These are phyloP conservation scores for Nemania sp. DNA, from an alignment of 2,329 filamentous ascomycete species.

Conservation along the genomic window DNA sequence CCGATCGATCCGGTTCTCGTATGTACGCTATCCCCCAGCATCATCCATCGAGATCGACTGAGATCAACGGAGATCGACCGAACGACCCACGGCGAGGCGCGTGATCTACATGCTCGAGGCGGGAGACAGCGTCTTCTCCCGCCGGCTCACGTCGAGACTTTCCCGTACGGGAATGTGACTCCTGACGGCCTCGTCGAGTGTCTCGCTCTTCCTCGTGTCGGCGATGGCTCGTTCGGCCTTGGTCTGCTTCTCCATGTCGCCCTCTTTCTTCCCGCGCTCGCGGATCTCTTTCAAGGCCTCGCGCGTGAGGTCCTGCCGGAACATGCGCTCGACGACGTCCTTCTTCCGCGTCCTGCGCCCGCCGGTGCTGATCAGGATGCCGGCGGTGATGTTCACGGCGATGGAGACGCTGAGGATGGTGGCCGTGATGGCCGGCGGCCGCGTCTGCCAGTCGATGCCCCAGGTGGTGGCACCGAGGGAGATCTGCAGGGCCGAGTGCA, in stretches of 20 bases:
- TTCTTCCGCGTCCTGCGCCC: constrained; percentile 81
- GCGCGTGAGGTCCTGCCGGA: constrained; percentile 74
- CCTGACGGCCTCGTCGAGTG: constrained; percentile 31
- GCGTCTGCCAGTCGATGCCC: constrained; percentile 72
- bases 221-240: constrained; percentile 37
- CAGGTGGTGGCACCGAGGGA: constrained; percentile 78
- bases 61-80: too few relatives aligned
- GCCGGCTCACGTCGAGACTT: constrained; percentile 5
- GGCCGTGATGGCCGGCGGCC: constrained; percentile 75
- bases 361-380: constrained; percentile 75
- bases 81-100: background rate
- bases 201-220: constrained; percentile 35
- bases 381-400: constrained; percentile 75
- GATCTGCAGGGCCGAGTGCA: constrained; percentile 80
- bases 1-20: too few relatives aligned
- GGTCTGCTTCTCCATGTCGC: constrained; percentile 36
- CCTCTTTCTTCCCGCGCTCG: constrained; percentile 51
- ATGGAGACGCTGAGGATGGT: constrained; percentile 82
- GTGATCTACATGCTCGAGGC: background rate
- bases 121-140: background rate
- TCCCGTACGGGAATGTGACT: constrained; percentile 28
- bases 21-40: too few relatives aligned
- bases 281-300: constrained; percentile 54
- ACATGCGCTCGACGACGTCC: constrained; percentile 78
- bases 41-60: background rate